phyloP scores from a whole-genome alignment of 2,329 filamentous ascomycete genomes.

The Clonostachys chloroleuca region DNA sequence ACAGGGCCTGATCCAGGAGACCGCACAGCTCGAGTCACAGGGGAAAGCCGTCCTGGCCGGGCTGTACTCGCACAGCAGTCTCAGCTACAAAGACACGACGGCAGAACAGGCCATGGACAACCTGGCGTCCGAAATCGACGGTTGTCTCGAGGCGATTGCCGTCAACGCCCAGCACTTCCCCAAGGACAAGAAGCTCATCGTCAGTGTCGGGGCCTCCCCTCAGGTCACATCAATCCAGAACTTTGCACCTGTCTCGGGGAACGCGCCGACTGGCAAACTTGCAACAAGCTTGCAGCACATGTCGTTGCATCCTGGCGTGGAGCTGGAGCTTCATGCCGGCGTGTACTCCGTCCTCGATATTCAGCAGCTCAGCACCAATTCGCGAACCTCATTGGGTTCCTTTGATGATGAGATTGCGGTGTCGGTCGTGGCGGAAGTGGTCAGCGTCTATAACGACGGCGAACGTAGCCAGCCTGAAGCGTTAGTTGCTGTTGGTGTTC shows the following conservation, averaged over 20 bases:
- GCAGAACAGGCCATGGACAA: slow-evolving; percentile 19
- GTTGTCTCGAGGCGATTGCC: slow-evolving; percentile 16
- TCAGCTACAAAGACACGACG: slow-evolving; percentile 19
- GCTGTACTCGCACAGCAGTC: slow-evolving; percentile 24
- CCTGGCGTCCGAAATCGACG: slow-evolving; percentile 17
- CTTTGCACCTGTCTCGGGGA: slow-evolving; percentile 2
- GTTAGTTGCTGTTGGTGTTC: no score
- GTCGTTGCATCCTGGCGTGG: background rate
- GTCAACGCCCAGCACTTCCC: slow-evolving; percentile 7
- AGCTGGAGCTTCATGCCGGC: slow-evolving; percentile 58
- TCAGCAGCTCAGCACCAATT: slow-evolving; percentile 58
- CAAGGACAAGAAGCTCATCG: slow-evolving; percentile 8
- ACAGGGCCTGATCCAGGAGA: slow-evolving; percentile 25
- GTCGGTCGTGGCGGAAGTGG: slow-evolving; percentile 55
- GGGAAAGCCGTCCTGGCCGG: slow-evolving; percentile 11
- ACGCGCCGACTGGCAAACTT: slow-evolving; percentile 1
- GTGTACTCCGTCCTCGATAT: slow-evolving; percentile 62
- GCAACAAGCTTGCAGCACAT: slow-evolving; percentile 1
- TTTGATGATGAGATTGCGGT: slow-evolving; percentile 45
- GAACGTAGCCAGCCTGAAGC: slow-evolving; percentile 30
- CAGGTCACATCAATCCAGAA: slow-evolving; percentile 17
- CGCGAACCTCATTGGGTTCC: slow-evolving; percentile 5
- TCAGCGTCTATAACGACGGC: slow-evolving; percentile 47
- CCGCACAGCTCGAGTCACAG: slow-evolving; percentile 15
- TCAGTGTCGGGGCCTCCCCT: slow-evolving; percentile 21